Evolutionary conservation across 2,329 filamentous ascomycete genomes (phyloP).

Genomic region (Cladorrhinum sp.): DNA sequence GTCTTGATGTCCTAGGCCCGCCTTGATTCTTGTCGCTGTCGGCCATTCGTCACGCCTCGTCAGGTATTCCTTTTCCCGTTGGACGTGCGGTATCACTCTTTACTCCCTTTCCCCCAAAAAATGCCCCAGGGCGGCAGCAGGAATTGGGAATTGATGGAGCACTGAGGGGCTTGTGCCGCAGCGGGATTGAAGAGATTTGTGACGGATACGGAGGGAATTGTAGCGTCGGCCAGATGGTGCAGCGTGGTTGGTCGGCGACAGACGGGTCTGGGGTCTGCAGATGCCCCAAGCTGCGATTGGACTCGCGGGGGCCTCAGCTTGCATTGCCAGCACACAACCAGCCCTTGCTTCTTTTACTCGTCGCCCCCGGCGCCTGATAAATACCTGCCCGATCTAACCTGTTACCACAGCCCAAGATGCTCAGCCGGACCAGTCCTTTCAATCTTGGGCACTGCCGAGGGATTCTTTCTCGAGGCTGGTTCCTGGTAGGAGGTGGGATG

Average conservation of each 20-base stretch:
- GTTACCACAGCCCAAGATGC: slow-evolving; percentile 1
- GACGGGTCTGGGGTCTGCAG: slow-evolving; percentile 22
- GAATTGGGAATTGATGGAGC: slow-evolving; percentile 3
- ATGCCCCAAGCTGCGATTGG: slow-evolving; percentile 24
- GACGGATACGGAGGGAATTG: slow-evolving; percentile 12
- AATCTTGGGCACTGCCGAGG: slow-evolving; percentile 17
- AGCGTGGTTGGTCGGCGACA: slow-evolving; percentile 27
- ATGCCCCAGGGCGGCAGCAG: slow-evolving; percentile 14
- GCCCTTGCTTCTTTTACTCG: background rate
- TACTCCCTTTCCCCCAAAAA: background rate
- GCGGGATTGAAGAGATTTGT: slow-evolving; percentile 8
- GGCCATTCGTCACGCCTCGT: slow-evolving; percentile 32
- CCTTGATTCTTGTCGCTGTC: slow-evolving; percentile 26
- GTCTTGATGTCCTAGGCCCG: slow-evolving; percentile 29
- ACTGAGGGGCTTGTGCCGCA: slow-evolving; percentile 11
- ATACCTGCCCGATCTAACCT: slow-evolving; percentile 20
- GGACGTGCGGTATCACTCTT: slow-evolving; percentile 8
- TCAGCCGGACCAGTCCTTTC: background rate
- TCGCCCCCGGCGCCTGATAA: slow-evolving; percentile 20
- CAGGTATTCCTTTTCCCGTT: slow-evolving; percentile 1
- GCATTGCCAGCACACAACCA: slow-evolving; percentile 26
- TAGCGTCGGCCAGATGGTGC: slow-evolving; percentile 29
- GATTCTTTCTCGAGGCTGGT: background rate
- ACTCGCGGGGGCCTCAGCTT: slow-evolving; percentile 16
- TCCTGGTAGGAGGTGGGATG: slow-evolving; percentile 2